These are phyloP conservation scores for Aegle marmelos DNA, from an alignment of 345 rosid genomes.

Conservation along the genomic window DNA sequence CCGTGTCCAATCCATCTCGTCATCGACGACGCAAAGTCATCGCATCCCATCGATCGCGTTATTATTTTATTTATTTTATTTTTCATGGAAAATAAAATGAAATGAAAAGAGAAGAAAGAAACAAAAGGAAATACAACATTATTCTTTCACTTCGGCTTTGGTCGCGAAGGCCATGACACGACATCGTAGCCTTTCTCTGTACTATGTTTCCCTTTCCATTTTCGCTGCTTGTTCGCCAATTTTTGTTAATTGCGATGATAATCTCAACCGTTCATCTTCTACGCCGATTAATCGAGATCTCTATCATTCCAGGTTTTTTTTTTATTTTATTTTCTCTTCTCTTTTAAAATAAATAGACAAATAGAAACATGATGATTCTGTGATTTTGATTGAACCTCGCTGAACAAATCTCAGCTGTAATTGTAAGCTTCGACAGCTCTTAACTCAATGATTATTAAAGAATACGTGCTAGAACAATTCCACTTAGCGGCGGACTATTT, in stretches of 20 bases:
- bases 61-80: not conserved
- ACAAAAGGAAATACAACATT: not conserved
- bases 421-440: not conserved
- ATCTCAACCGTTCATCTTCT: constrained; percentile 29
- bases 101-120: not conserved
- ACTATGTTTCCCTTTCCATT: constrained; percentile 16
- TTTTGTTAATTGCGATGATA: constrained; percentile 20
- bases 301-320: constrained; percentile 62
- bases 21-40: not conserved
- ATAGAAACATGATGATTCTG: not conserved
- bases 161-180: constrained; percentile 13
- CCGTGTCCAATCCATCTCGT: not conserved
- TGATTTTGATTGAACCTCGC: not conserved
- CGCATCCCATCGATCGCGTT: not conserved
- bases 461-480: too few species aligned
- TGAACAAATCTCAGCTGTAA: not conserved
- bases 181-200: constrained; percentile 12
- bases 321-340: not conserved
- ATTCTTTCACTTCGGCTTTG: not conserved
- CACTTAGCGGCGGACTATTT: not conserved
- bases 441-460: not conserved
- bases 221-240: constrained; percentile 13
- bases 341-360: not conserved
- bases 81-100: constrained; percentile 18
- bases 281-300: constrained; percentile 80